These are phyloP conservation scores for Entonaema liquescens DNA, from an alignment of 495 filamentous ascomycete species.

Conservation along the genomic window DNA sequence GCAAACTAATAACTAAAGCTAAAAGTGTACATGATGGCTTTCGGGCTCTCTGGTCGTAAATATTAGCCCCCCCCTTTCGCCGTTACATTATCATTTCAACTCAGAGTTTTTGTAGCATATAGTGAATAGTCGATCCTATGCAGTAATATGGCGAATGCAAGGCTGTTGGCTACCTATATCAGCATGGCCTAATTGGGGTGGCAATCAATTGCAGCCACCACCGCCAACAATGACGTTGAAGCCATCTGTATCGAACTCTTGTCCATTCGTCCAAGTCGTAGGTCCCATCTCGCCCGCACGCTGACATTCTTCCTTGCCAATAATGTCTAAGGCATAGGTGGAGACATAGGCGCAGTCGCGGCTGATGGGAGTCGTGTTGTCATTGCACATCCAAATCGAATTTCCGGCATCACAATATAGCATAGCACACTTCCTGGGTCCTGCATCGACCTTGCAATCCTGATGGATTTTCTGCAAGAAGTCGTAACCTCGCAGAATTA, in stretches of 20 bases:
- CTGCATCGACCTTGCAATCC: slow-evolving; percentile 10
- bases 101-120: not conserved
- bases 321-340: slow-evolving; percentile 15
- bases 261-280: not conserved
- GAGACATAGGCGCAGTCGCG: slow-evolving; percentile 8
- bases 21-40: not conserved
- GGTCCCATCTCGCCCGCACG: not conserved
- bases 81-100: not conserved
- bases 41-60: not conserved
- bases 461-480: slow-evolving; percentile 15
- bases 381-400: slow-evolving; percentile 31
- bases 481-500: slow-evolving; percentile 7
- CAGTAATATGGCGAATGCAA: not conserved
- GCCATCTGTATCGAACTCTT: slow-evolving; percentile 16
- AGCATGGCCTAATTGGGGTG: not conserved
- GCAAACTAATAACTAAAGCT: not conserved
- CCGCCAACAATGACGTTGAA: slow-evolving; percentile 26
- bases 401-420: not conserved
- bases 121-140: not conserved
- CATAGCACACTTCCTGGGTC: slow-evolving; percentile 26
- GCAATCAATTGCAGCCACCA: not conserved
- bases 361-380: slow-evolving; percentile 9
- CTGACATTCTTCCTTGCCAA: slow-evolving; percentile 13
- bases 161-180: not conserved
- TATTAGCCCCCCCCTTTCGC: not conserved